Evolutionary conservation across 2,329 filamentous ascomycete species (phyloP).

Genomic region (Fusarium nelsonii): DNA sequence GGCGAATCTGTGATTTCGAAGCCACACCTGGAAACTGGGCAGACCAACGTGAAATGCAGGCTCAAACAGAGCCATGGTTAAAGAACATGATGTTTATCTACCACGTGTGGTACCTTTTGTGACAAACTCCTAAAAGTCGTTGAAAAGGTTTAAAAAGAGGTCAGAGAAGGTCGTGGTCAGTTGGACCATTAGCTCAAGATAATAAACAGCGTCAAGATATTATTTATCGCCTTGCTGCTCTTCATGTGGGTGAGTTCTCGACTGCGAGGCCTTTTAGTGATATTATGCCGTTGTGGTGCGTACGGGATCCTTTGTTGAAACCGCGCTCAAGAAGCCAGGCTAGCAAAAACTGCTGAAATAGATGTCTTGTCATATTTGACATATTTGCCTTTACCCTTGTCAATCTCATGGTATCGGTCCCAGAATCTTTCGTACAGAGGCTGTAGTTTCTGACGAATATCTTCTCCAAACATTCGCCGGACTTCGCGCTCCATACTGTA

Average conservation of each 20-base stretch:
- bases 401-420: slow-evolving; percentile 96
- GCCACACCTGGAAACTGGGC: not conserved
- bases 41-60: not conserved
- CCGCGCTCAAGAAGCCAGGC: slow-evolving; percentile 55
- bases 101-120: not conserved
- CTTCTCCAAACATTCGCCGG: slow-evolving; percentile 79
- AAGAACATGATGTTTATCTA: not conserved
- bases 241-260: not conserved
- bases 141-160: not conserved
- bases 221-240: not conserved
- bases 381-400: slow-evolving; percentile 98
- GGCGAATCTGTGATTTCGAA: not conserved
- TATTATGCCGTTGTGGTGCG: not conserved
- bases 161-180: not conserved
- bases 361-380: slow-evolving; percentile 94
- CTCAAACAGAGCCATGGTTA: not conserved
- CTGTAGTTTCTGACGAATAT: slow-evolving; percentile 92
- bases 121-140: not conserved
- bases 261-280: not conserved
- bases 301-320: too few relatives aligned
- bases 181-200: not conserved
- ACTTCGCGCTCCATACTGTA: slow-evolving; percentile 94
- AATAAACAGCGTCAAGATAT: not conserved
- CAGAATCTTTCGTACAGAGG: slow-evolving; percentile 95
- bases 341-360: slow-evolving; percentile 75